Percentiles rank a stretch among this genome's conserved stretches.
phyloP scores from a whole-genome alignment of 306 rosid genomes.

The Quercus bicolor region DNA sequence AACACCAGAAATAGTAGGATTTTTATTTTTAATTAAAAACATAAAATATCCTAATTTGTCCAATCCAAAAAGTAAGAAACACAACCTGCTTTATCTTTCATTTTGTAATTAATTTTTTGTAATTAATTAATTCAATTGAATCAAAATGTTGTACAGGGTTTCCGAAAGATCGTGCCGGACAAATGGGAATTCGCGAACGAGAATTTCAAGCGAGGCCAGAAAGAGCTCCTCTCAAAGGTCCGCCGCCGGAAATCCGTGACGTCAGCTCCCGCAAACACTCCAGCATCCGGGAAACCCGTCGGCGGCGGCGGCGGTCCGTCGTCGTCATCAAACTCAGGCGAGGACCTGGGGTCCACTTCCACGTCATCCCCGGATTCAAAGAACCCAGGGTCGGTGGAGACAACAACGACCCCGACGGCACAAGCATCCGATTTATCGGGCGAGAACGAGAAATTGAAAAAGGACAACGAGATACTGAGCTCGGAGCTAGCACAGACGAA shows the following conservation, averaged over 20 bases:
- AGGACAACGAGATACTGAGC: slow-evolving; percentile 60
- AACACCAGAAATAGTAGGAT: too few species aligned
- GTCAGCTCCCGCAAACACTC: background rate
- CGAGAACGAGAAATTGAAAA: slow-evolving; percentile 76
- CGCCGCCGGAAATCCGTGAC: slow-evolving; percentile 66
- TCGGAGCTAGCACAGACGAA: slow-evolving; percentile 66
- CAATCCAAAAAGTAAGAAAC: too few species aligned
- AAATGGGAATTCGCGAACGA: slow-evolving; percentile 98
- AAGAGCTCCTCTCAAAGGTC: slow-evolving; percentile 57
- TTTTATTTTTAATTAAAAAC: too few species aligned
- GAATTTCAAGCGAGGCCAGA: slow-evolving; percentile 62
- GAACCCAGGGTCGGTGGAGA: slow-evolving; percentile 68
- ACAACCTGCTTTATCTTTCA: too few species aligned
- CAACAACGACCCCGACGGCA: slow-evolving; percentile 11
- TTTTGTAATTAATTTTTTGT: background rate
- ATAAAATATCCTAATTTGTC: too few species aligned
- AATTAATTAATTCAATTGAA: background rate
- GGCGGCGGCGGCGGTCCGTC: slow-evolving; percentile 24
- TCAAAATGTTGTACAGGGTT: slow-evolving; percentile 46
- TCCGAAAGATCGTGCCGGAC: slow-evolving; percentile 79
- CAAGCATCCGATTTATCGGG: slow-evolving; percentile 45
- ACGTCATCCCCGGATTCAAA: slow-evolving; percentile 66
- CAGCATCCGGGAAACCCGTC: slow-evolving; percentile 25
- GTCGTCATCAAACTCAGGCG: slow-evolving; percentile 60
- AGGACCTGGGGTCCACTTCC: slow-evolving; percentile 72